phyloP scores from a whole-genome alignment of 2,329 filamentous ascomycete species.

The Bimuria novae-zelandiae region DNA sequence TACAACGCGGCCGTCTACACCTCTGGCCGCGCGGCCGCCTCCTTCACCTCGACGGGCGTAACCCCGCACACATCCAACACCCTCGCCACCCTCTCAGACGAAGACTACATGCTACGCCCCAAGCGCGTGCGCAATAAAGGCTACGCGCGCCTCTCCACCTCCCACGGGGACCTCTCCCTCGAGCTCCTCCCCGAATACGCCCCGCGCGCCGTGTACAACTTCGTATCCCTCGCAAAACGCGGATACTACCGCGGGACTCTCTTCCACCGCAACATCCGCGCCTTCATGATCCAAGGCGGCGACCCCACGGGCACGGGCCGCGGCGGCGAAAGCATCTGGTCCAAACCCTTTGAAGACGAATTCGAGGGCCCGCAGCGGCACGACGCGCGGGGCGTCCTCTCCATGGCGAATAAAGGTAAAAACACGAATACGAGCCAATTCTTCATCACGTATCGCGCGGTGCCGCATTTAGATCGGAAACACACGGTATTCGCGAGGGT shows the following conservation, averaged over 20 bases:
- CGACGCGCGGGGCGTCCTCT: slow-evolving; percentile 75
- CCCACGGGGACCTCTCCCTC: slow-evolving; percentile 80
- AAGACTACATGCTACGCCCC: slow-evolving; percentile 95
- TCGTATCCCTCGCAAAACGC: slow-evolving; percentile 81
- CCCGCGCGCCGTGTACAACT: slow-evolving; percentile 96
- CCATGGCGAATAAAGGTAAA: slow-evolving; percentile 99
- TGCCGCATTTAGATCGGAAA: slow-evolving; percentile 87
- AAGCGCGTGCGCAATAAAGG: slow-evolving; percentile 87
- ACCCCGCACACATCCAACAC: slow-evolving; percentile 90
- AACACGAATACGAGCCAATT: slow-evolving; percentile 96
- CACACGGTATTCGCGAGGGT: slow-evolving; percentile 96
- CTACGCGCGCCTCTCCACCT: slow-evolving; percentile 88
- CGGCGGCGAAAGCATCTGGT: slow-evolving; percentile 91
- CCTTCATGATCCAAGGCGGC: slow-evolving; percentile 98
- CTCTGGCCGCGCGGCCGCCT: slow-evolving; percentile 87
- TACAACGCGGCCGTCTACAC: slow-evolving; percentile 91
- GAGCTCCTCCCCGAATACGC: slow-evolving; percentile 91
- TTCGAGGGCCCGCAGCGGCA: slow-evolving; percentile 90
- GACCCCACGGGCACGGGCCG: slow-evolving; percentile 91
- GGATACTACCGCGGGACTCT: slow-evolving; percentile 84
- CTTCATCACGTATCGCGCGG: slow-evolving; percentile 87
- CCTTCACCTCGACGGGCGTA: slow-evolving; percentile 91
- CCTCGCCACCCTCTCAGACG: slow-evolving; percentile 83
- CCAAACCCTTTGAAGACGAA: slow-evolving; percentile 91
- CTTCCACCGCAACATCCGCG: slow-evolving; percentile 93